Percentiles rank a stretch among this genome's conserved stretches.
Conservation (phyloP, 768 basidiomycete genomes). For the Tricholomella constricta region DNA sequence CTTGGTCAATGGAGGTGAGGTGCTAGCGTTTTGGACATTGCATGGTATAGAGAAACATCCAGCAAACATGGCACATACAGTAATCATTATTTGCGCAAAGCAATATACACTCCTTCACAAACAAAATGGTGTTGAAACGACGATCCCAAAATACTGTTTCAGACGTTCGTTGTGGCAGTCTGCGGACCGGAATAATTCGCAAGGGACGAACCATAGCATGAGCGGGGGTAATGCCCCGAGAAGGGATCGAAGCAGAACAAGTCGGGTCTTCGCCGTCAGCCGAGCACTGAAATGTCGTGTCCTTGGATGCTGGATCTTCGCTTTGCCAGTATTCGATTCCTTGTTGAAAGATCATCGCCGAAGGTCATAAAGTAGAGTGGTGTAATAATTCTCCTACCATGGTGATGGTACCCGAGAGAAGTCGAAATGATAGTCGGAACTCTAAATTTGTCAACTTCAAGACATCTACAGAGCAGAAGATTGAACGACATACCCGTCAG, state of each 20-base stretch:
- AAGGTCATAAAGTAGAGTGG: no score
- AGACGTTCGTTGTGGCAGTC: neutral
- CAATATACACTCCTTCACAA: constrained; percentile 22
- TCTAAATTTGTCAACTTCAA: constrained; percentile 23
- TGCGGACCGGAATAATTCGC: neutral
- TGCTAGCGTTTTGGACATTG: no score
- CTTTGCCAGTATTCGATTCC: constrained; percentile 56
- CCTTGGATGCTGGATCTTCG: constrained; percentile 39
- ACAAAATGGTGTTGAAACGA: constrained; percentile 41
- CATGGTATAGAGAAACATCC: no score
- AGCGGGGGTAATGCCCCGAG: constrained; percentile 44
- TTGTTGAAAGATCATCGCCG: constrained; percentile 13
- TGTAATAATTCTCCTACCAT: constrained; percentile 44
- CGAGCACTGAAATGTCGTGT: constrained; percentile 44
- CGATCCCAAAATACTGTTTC: constrained; percentile 42
- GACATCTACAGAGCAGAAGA: neutral
- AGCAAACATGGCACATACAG: no score
- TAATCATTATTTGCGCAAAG: no score
- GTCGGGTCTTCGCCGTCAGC: constrained; percentile 49
- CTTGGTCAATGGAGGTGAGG: no score
- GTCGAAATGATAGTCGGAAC: constrained; percentile 55
- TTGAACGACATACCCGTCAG: constrained; percentile 41
- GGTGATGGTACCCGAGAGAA: constrained; percentile 52
- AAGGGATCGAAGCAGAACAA: constrained; percentile 51
- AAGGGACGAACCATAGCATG: constrained; percentile 41